A percentile compares a stretch with the other conserved stretches of the same genome.
Evolutionary conservation across 176 grass and related monocot species (phyloP).

Genomic region (Eremochloa ophiuroides): DNA sequence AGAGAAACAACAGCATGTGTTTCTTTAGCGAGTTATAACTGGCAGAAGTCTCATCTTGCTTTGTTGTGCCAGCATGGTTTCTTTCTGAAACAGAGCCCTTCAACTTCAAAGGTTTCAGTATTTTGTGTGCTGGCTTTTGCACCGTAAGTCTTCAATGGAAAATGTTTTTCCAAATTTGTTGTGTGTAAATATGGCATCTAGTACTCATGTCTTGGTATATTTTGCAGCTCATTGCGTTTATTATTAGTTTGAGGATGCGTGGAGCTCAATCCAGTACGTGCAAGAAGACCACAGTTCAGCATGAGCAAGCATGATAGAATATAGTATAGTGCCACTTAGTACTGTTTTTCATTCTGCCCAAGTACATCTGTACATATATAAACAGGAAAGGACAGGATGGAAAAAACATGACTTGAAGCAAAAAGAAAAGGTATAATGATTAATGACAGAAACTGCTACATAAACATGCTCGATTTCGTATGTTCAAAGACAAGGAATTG

Average conservation of each 20-base stretch:
- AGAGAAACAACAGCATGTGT: neutral
- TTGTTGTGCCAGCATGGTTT: slow-evolving; percentile 56
- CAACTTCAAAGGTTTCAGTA: slow-evolving; percentile 89
- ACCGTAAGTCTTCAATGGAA: slow-evolving; percentile 41
- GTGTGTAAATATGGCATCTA: neutral
- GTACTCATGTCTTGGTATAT: neutral
- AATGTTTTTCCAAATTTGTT: neutral
- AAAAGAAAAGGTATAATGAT: neutral
- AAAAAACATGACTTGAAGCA: neutral
- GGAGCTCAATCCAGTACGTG: neutral
- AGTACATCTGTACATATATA: neutral
- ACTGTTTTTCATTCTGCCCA: neutral
- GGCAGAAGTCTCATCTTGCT: neutral
- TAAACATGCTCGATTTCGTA: neutral
- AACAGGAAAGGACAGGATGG: neutral
- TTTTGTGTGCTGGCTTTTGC: slow-evolving; percentile 74
- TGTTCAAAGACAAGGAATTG: neutral
- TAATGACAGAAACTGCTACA: neutral
- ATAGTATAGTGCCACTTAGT: neutral
- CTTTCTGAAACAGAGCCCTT: slow-evolving; percentile 76
- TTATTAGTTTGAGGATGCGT: slow-evolving; percentile 35
- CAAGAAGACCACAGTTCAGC: slow-evolving; percentile 18
- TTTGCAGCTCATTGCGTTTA: slow-evolving; percentile 39
- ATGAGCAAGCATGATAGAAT: slow-evolving; percentile 27
- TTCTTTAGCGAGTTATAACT: neutral